Conservation (phyloP, 2,329 filamentous ascomycete genomes). For the Penicillium sp. region DNA sequence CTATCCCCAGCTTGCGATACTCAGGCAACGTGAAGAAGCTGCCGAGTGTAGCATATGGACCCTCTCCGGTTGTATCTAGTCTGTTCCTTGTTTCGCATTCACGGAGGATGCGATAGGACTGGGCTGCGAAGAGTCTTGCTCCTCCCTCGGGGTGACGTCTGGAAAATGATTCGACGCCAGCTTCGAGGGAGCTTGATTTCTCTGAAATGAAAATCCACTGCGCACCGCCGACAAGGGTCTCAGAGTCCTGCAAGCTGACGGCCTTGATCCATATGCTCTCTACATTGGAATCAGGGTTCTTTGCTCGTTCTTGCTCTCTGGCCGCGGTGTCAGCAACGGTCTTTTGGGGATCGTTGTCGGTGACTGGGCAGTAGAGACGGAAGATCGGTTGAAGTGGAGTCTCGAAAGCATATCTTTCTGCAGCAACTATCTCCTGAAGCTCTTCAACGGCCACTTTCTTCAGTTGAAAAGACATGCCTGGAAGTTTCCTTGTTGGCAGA, state of each 20-base stretch:
- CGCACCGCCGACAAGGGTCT: not conserved
- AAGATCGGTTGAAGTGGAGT: conserved; percentile 9
- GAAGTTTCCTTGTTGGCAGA: not conserved
- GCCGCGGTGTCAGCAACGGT: conserved; percentile 1
- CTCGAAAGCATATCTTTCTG: conserved; percentile 11
- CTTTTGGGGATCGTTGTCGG: not conserved
- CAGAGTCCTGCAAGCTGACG: not conserved
- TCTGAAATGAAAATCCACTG: not conserved
- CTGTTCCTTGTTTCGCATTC: not conserved
- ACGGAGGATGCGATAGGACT: not conserved
- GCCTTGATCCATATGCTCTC: conserved; percentile 2
- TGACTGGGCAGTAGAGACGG: conserved; percentile 8
- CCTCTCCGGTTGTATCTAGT: not conserved
- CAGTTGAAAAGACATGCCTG: not conserved
- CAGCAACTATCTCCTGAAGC: not conserved
- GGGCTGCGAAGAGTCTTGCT: not conserved
- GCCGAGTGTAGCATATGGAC: conserved; percentile 7
- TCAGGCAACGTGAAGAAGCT: conserved; percentile 8
- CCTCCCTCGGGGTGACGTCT: conserved; percentile 3
- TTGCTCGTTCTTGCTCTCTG: not conserved
- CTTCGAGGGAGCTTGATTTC: not conserved
- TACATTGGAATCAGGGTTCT: not conserved
- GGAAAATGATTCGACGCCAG: not conserved
- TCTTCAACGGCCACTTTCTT: not conserved
- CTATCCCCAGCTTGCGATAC: conserved; percentile 7